Base-by-base conservation (phyloP, 139 green algal species). In the Ulvella scutata region DNA sequence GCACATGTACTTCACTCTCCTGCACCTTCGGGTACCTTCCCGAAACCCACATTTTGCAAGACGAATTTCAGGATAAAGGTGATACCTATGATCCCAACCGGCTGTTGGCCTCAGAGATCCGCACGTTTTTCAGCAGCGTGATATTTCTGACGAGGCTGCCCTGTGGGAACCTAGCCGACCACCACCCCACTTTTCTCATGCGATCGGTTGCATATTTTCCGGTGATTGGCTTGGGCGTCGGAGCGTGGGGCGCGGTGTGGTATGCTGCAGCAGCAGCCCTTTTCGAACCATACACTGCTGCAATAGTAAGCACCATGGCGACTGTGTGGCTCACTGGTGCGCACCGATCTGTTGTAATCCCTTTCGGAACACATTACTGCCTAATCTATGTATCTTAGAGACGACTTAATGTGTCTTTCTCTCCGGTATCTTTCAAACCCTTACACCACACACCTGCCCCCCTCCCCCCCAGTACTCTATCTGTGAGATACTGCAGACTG, bases 81-180 rank as follows among this genome's bases (percentile, higher is more conserved):
- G 51, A 67, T 26, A n/a, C 51, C n/a, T 67, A 67, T 29, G 51
- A 67, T 23, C 6, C 51, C n/a, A 26, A 26, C 13, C 9, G 9
- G 9, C 0, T 29, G 9, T 31, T 67, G 20, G n/a, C n/a, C 9
- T 36, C n/a, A 1, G 51, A 74, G 34, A 38, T 21, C 2, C 35
- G 62, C 62, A 43, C 34, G 20, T 21, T 74, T 21, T 85, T 77
- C 67, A 85, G 76, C 75, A 79, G 79, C 17, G 51, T 87, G 26
- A 87, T 86, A 77, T 88, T 88, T 75, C 74, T 88, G 37, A 88
- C 84, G 7, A 74, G 84, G 10, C 62, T 88, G 38, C 84, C 82
- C 2, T 62, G 51, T 13, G 83, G 83, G 1, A 35, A 20, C 29
- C 82, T 76, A 72, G 62, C 43, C 38, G 84, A 88, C 75, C 84